phyloP scores from a whole-genome alignment of 768 basidiomycete genomes.

The Macrolepiota dolichaula region DNA sequence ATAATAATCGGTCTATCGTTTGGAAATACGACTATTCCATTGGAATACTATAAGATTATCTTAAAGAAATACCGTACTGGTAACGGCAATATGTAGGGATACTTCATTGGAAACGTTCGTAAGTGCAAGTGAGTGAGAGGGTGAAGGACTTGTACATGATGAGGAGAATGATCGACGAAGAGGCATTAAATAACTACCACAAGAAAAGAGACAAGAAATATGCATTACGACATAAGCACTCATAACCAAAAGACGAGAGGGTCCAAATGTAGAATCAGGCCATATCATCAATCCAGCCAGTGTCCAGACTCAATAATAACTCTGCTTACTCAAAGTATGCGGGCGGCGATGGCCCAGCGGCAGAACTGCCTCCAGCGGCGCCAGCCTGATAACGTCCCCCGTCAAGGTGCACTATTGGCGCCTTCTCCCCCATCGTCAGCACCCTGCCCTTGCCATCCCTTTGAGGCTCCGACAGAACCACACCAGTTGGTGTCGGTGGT shows the following conservation, averaged over 20 bases:
- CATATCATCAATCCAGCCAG: background rate
- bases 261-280: background rate
- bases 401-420: constrained; percentile 37
- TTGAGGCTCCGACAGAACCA: constrained; percentile 13
- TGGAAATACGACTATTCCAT: background rate
- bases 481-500: constrained; percentile 21
- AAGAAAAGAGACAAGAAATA: background rate
- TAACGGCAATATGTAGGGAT: background rate
- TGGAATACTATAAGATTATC: background rate
- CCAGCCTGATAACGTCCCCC: constrained; percentile 29
- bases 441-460: constrained; percentile 30
- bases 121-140: background rate
- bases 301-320: background rate
- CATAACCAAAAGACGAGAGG: background rate
- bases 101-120: background rate
- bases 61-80: background rate
- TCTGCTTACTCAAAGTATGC: constrained; percentile 17
- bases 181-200: background rate
- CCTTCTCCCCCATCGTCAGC: constrained; percentile 23
- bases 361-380: constrained; percentile 1
- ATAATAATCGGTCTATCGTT: background rate
- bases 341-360: constrained; percentile 23
- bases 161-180: background rate
- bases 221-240: background rate
- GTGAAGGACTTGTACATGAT: background rate